These are phyloP conservation scores for Pythium grandisporangium DNA, from an alignment of 352 stramenopile species.

Conservation along the genomic window DNA sequence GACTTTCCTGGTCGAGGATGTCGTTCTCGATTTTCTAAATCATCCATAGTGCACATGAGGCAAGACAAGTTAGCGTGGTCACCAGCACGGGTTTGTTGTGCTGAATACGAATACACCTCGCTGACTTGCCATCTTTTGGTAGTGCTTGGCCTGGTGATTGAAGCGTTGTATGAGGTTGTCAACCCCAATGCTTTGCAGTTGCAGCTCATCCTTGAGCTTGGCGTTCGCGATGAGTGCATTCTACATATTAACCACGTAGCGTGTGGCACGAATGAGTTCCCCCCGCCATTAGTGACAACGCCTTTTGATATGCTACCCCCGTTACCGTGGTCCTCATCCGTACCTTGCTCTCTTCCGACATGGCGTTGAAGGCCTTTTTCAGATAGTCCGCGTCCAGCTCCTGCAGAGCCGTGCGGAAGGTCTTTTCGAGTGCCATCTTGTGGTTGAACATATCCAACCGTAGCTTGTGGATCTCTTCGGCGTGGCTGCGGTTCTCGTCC, in stretches of 20 bases:
- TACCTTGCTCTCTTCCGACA: constrained; percentile 78
- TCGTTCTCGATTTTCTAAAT: constrained; percentile 71
- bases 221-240: constrained; percentile 72
- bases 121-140: constrained; percentile 38
- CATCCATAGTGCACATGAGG: no score
- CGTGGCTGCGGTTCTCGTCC: constrained; percentile 46
- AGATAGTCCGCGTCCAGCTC: constrained; percentile 72
- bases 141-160: constrained; percentile 53
- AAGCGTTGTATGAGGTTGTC: constrained; percentile 78
- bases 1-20: constrained; percentile 60
- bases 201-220: constrained; percentile 73
- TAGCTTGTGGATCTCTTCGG: constrained; percentile 70
- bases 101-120: not conserved
- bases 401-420: constrained; percentile 64
- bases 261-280: not conserved
- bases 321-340: no score
- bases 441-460: constrained; percentile 80
- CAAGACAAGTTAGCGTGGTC: no score
- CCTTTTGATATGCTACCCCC: no score
- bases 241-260: constrained; percentile 9
- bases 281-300: not conserved
- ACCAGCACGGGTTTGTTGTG: no score
- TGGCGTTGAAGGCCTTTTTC: constrained; percentile 75
- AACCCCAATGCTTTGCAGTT: constrained; percentile 68
- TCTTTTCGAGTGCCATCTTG: constrained; percentile 81